Evolutionary conservation across 164 flowering plant genomes (phyloP).

Genomic region (Sextonia rubra): DNA sequence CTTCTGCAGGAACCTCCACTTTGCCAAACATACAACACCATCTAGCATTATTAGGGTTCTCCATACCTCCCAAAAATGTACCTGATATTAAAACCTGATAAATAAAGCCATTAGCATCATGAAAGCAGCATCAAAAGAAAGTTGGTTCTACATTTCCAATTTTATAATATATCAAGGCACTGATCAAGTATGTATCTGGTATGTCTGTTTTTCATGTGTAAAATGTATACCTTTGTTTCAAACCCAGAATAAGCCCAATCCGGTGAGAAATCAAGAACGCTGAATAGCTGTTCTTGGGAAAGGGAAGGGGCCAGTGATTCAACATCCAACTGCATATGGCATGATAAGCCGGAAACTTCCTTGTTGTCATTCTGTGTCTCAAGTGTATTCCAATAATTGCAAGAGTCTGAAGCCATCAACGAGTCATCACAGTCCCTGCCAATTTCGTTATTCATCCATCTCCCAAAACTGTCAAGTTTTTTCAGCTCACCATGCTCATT

Average conservation of each 20-base stretch:
- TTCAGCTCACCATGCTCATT: conserved; percentile 34
- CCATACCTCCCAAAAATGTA: conserved; percentile 37
- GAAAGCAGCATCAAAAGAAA: not conserved
- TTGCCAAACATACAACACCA: conserved; percentile 94
- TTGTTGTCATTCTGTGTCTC: conserved; percentile 40
- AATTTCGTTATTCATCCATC: conserved; percentile 71
- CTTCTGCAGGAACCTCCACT: conserved; percentile 64
- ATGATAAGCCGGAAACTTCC: conserved; percentile 52
- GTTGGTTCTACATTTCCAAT: not conserved
- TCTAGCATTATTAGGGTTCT: conserved; percentile 18
- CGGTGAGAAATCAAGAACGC: conserved; percentile 63
- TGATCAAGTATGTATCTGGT: not conserved
- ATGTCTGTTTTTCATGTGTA: not conserved
- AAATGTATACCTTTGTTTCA: conserved; percentile 50
- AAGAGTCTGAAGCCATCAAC: conserved; percentile 58
- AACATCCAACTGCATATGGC: conserved; percentile 52
- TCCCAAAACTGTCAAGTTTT: conserved; percentile 67
- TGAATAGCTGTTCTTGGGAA: conserved; percentile 69
- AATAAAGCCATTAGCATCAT: conserved; percentile 8
- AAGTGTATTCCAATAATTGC: conserved; percentile 52
- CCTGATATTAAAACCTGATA: conserved; percentile 64
- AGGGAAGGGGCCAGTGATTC: conserved; percentile 62
- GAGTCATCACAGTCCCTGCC: conserved; percentile 63
- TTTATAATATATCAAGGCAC: not conserved
- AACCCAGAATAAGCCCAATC: conserved; percentile 60